Base-by-base conservation (phyloP, 2,329 filamentous ascomycete genomes). In the Rhytidhysteron rufulum region DNA sequence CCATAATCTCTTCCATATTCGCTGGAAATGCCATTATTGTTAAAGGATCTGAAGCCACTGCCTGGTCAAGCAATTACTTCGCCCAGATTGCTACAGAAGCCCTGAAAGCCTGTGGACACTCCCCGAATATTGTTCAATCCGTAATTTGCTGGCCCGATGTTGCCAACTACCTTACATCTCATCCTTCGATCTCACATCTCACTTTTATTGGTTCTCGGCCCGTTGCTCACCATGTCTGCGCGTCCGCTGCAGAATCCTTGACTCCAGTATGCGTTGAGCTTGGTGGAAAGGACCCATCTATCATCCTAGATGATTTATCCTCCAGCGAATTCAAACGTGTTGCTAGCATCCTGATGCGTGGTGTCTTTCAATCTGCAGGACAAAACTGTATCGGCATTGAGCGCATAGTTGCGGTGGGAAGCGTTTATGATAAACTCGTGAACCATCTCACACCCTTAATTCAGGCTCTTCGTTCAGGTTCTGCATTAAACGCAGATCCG, bases 331-430 rank as follows among this genome's bases (percentile, higher is more conserved):
- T 97, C 43, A 68, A 79, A 4, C 80, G 85, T 31, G 83, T 97
- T 36, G 78, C 80, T 29, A 86, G 89, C 47, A 85, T 94, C 48
- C 79, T 97, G 47, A 83, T 98, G 70, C 82, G 93, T 39, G 93
- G 91, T 38, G 88, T 88, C 8, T 98, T 97, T 69, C 93, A 98
- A 67, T 89, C 89, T 37, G 85, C 89, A 13, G 93, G 93, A 1
- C 93, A 98, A 66, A 98, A 98, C 70, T 98, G 93, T 68, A 91
- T 98, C 59, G 93, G 93, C 40, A 91, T 96, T 51, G 93, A 98
- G 70, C 86, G 93, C 41, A 83, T 97, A 58, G 83, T 97, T 52
- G 88, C 85, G 18, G 77, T 86, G 13, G 83, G 88, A 2, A 72
- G 70, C n/a, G 75, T 87, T 37, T 95, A 97, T 70, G 75, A 85